These are phyloP conservation scores for Lepidium campestre DNA, from an alignment of 441 rosid species.

Conservation along the genomic window DNA sequence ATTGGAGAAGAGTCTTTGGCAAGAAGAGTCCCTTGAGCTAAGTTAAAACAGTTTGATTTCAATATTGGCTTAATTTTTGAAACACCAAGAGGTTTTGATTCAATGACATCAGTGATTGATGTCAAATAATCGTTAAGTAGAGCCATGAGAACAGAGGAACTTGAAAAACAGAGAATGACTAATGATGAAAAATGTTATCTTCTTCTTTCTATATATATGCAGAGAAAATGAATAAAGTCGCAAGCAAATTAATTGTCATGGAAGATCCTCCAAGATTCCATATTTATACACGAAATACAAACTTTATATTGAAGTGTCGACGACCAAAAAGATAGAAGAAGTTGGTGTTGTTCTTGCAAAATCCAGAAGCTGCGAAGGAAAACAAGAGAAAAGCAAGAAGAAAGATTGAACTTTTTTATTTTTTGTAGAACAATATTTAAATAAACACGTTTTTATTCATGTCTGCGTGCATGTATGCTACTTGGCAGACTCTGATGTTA, in stretches of 20 bases:
- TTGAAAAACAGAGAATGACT: background rate
- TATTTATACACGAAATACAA: background rate
- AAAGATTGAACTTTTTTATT: background rate
- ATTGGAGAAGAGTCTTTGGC: conserved; percentile 40
- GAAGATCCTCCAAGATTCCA: background rate
- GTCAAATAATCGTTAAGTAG: conserved; percentile 40
- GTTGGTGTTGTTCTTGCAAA: conserved; percentile 1
- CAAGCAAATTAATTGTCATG: background rate
- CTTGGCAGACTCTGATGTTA: conserved; percentile 13
- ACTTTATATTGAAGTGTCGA: background rate
- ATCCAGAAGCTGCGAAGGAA: background rate
- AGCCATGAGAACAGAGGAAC: conserved; percentile 39
- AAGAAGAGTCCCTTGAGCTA: conserved; percentile 35
- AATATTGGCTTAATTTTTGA: background rate
- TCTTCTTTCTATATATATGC: background rate
- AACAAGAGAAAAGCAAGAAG: background rate
- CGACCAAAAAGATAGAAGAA: background rate
- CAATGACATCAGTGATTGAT: conserved; percentile 7
- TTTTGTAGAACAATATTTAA: background rate
- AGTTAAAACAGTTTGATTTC: conserved; percentile 21
- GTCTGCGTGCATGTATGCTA: conserved; percentile 21
- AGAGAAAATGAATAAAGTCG: background rate
- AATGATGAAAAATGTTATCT: background rate
- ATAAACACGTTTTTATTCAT: conserved; percentile 7
- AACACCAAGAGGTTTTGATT: background rate